Percentiles rank a stretch among this genome's conserved stretches.
phyloP scores from a whole-genome alignment of 2,329 filamentous ascomycete species.

The Cryoendolithus antarcticus region DNA sequence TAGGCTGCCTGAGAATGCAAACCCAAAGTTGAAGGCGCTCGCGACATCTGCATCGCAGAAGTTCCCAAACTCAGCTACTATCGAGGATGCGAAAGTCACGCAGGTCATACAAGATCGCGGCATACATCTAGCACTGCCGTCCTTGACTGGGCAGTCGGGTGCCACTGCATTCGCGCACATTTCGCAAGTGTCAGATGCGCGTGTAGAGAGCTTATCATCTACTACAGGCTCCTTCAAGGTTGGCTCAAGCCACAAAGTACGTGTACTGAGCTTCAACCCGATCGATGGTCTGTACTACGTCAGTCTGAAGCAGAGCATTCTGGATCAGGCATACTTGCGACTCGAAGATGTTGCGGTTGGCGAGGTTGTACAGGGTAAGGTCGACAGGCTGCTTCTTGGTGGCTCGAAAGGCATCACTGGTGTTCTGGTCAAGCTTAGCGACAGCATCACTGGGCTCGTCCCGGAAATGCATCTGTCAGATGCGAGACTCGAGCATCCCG shows the following conservation, averaged over 20 bases:
- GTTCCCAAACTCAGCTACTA: slow-evolving; percentile 59
- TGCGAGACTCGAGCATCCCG: slow-evolving; percentile 74
- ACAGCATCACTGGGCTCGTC: slow-evolving; percentile 81
- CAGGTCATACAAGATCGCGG: slow-evolving; percentile 71
- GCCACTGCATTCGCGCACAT: slow-evolving; percentile 70
- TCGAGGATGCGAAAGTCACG: slow-evolving; percentile 66
- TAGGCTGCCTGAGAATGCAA: slow-evolving; percentile 25
- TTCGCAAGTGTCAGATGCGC: slow-evolving; percentile 79
- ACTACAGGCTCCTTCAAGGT: slow-evolving; percentile 65
- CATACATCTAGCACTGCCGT: slow-evolving; percentile 60
- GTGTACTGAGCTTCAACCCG: slow-evolving; percentile 75
- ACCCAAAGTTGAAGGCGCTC: slow-evolving; percentile 14
- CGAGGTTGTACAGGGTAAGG: slow-evolving; percentile 63
- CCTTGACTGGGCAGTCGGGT: slow-evolving; percentile 3
- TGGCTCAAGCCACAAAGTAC: slow-evolving; percentile 65
- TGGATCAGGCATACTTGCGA: slow-evolving; percentile 83
- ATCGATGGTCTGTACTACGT: slow-evolving; percentile 77
- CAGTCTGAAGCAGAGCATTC: slow-evolving; percentile 67
- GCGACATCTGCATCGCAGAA: slow-evolving; percentile 29
- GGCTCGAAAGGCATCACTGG: slow-evolving; percentile 67
- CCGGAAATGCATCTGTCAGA: slow-evolving; percentile 82
- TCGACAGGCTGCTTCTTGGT: slow-evolving; percentile 75
- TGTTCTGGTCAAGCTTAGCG: slow-evolving; percentile 69
- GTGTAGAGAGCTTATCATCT: slow-evolving; percentile 71
- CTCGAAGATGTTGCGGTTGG: slow-evolving; percentile 81